Evolutionary conservation across 768 basidiomycete species (phyloP).

Genomic region (Boletellus sp.): DNA sequence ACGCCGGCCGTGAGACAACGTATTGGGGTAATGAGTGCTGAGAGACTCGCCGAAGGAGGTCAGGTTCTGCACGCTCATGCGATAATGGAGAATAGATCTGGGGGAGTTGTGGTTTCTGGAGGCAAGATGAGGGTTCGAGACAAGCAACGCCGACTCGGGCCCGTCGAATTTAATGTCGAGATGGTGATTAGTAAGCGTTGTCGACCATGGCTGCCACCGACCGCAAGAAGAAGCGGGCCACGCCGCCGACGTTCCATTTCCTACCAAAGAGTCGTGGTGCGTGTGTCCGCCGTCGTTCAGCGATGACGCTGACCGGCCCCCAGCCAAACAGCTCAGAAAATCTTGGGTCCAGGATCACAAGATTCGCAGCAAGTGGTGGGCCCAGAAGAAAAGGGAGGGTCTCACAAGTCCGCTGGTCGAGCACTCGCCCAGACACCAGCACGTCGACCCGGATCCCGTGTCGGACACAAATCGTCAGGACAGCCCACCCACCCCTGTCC

Average conservation of each 20-base stretch:
- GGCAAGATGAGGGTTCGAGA: constrained; percentile 29
- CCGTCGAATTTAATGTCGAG: constrained; percentile 23
- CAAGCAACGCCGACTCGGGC: constrained; percentile 11
- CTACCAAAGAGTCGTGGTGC: constrained; percentile 61
- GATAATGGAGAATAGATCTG: constrained; percentile 49
- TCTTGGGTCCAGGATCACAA: constrained; percentile 76
- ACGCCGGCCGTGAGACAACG: constrained; percentile 11
- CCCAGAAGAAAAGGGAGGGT: constrained; percentile 56
- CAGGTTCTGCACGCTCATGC: constrained; percentile 95
- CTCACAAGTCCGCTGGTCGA: constrained; percentile 16
- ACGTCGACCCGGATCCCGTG: neutral
- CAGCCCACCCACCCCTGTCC: neutral
- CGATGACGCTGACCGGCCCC: constrained; percentile 4
- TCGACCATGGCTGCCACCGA: constrained; percentile 8
- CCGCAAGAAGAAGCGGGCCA: constrained; percentile 35
- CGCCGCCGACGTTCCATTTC: constrained; percentile 68
- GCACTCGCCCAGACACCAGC: neutral
- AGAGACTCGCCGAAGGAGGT: constrained; percentile 62
- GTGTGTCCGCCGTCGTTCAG: constrained; percentile 5
- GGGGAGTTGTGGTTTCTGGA: constrained; percentile 46
- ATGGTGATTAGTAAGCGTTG: constrained; percentile 23
- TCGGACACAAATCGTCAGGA: neutral
- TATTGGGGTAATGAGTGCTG: constrained; percentile 7
- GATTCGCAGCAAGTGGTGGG: constrained; percentile 75
- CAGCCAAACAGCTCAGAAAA: constrained; percentile 79